Percentiles rank a stretch among this genome's conserved stretches.
These are phyloP conservation scores for Rhodomyrtus tomentosa DNA, from an alignment of 345 rosid species.

Conservation along the genomic window DNA sequence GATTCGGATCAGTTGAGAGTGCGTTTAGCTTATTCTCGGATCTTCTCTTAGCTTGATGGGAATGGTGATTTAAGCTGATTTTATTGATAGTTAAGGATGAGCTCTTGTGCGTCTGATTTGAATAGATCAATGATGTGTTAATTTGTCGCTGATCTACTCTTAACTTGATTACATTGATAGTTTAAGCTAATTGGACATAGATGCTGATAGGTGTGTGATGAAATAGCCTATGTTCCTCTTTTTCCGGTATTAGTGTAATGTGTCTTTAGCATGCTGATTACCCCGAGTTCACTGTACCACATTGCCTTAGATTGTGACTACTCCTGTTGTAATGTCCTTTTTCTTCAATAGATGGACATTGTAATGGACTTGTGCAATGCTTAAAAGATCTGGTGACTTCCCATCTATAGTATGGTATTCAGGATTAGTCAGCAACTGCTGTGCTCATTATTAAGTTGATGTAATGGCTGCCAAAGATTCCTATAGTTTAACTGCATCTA, in stretches of 20 bases:
- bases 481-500: neutral
- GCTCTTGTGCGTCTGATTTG: slow-evolving; percentile 70
- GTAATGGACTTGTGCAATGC: neutral
- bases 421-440: neutral
- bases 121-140: slow-evolving; percentile 55
- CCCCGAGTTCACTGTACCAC: neutral
- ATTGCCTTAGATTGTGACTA: neutral
- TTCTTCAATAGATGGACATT: neutral
- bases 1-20: slow-evolving; percentile 29
- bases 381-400: neutral
- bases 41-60: slow-evolving; percentile 64
- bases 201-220: neutral
- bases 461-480: neutral
- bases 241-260: neutral
- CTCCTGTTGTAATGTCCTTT: neutral
- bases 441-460: neutral
- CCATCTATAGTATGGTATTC: neutral
- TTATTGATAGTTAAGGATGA: slow-evolving; percentile 60
- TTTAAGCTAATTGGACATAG: neutral
- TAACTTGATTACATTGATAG: neutral
- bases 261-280: neutral
- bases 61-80: slow-evolving; percentile 46
- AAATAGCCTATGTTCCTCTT: neutral
- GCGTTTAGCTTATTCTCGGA: slow-evolving; percentile 32
- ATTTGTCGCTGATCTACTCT: neutral